Base-by-base conservation (phyloP, 2,329 filamentous ascomycete genomes). In the Neonectria sp. region DNA sequence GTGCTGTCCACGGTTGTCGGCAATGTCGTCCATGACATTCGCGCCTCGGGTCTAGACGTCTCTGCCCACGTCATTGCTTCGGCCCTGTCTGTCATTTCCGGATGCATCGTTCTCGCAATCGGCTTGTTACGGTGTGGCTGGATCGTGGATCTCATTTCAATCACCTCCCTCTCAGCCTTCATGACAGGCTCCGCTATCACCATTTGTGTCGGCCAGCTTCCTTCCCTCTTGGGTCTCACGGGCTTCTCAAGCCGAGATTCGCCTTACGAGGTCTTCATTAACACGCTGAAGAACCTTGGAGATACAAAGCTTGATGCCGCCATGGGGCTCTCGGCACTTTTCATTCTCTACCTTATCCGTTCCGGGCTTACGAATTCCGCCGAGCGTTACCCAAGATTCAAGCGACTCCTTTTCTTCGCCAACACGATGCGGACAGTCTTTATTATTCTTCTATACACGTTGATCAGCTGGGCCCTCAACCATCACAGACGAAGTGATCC, bases 111-210 rank as follows among this genome's bases (percentile, higher is more conserved):
- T 43, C 86, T 92, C 56, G 89, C 90, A 68, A 88, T 98, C 68
- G 96, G 95, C 4, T 83, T 98, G 3, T 83, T 93, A 49, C 91
- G 95, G 53, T 88, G 91, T 43, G 95, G 96, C 6, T 97, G 95
- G 90, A 91, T 98, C 57, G 95, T 98, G 55, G 95, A 98, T 72
- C 89, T 98, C 76, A 98, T 98, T 75, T 93, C 96, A 1, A 89
- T 98, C 63, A 91, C 94, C 2, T 93, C 95, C 0, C 93, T 98
- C 60, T 95, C 93, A 0, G 95, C 96, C 3, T 98, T 97, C 84
- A 98, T 98, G 93, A 98, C 96, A 0, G 95, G 95, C 3, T 97
- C 95, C 6, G 95, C 95, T 60, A 88, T 99, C 80, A 97, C 89
- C 75, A 98, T 99, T 77, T 91, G 89, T 17, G 88, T 90, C 27